Conservation (phyloP, 2,329 filamentous ascomycete genomes). For the Colletotrichum siamense region DNA sequence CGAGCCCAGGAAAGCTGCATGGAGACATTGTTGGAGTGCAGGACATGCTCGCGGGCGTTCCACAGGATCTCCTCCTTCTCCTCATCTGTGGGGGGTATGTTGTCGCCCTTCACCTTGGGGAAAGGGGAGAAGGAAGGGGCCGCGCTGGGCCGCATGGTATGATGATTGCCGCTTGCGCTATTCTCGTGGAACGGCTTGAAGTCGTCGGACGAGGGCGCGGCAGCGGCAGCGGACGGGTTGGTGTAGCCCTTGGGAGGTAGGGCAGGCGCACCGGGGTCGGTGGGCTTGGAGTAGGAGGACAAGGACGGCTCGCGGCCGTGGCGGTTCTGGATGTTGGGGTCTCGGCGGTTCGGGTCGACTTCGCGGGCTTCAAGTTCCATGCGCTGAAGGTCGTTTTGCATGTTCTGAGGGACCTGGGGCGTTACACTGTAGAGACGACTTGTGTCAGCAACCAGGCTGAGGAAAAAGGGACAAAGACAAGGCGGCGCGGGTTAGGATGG, state of each 20-base stretch:
- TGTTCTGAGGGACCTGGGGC: slow-evolving; percentile 94
- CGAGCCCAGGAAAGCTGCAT: slow-evolving; percentile 98
- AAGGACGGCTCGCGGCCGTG: slow-evolving; percentile 51
- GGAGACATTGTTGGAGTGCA: slow-evolving; percentile 92
- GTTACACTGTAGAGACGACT: slow-evolving; percentile 71
- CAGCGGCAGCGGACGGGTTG: slow-evolving; percentile 36
- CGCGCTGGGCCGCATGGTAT: slow-evolving; percentile 50
- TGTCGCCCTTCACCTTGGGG: slow-evolving; percentile 83
- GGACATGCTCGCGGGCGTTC: slow-evolving; percentile 79
- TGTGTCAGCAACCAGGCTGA: slow-evolving; percentile 37
- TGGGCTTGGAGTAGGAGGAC: slow-evolving; percentile 41
- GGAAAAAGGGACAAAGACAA: slow-evolving; percentile 3
- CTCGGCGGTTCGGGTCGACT: slow-evolving; percentile 43
- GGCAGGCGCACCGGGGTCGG: slow-evolving; percentile 1
- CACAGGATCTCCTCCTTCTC: slow-evolving; percentile 92
- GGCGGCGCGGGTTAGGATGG: background rate
- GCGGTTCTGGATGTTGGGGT: slow-evolving; percentile 31
- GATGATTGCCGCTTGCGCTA: slow-evolving; percentile 26
- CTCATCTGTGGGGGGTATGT: slow-evolving; percentile 92
- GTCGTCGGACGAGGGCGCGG: slow-evolving; percentile 26
- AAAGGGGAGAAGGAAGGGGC: slow-evolving; percentile 89
- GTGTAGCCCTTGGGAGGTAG: slow-evolving; percentile 28
- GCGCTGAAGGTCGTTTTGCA: slow-evolving; percentile 91
- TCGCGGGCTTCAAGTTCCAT: slow-evolving; percentile 81
- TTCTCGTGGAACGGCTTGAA: slow-evolving; percentile 51